Conservation (phyloP, 106 monocot genomes). For the Platanthera zijinensis region DNA sequence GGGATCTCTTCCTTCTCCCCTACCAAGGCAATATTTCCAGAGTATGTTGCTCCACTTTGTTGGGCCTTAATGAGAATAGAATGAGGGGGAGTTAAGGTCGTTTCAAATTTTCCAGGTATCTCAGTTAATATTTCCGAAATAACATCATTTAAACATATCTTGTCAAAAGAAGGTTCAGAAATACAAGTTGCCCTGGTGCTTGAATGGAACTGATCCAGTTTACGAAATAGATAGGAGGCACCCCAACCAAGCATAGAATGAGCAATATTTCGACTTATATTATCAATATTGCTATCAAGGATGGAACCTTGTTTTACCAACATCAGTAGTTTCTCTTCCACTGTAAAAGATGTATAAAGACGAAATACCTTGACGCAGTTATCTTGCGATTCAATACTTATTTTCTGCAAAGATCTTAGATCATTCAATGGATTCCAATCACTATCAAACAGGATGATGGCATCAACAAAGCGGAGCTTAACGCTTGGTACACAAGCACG, state of each 20-base stretch:
- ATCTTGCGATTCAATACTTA: conserved; percentile 52
- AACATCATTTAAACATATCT: conserved; percentile 37
- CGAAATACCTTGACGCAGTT: conserved; percentile 59
- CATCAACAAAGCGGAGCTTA: conserved; percentile 80
- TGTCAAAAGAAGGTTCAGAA: conserved; percentile 22
- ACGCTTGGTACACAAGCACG: conserved; percentile 78
- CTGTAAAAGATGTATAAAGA: conserved; percentile 62
- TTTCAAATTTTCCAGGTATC: conserved; percentile 13
- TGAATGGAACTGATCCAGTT: conserved; percentile 59
- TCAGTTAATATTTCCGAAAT: conserved; percentile 30
- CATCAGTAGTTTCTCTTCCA: conserved; percentile 79
- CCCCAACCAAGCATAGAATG: conserved; percentile 85
- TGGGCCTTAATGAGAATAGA: conserved; percentile 40
- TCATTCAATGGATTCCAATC: conserved; percentile 96
- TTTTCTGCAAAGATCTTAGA: conserved; percentile 59
- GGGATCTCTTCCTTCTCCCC: conserved; percentile 46
- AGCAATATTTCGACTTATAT: conserved; percentile 37
- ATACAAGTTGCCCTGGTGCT: conserved; percentile 8
- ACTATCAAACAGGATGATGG: conserved; percentile 72
- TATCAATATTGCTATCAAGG: conserved; percentile 51
- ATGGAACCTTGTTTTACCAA: conserved; percentile 53
- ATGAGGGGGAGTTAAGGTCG: not conserved
- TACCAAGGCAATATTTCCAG: conserved; percentile 43
- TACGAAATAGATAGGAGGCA: conserved; percentile 46
- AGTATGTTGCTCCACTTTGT: conserved; percentile 48